A percentile compares a stretch with the other conserved stretches of the same genome.
phyloP scores from a whole-genome alignment of 208 protist genomes.

The Leishmania tropica region DNA sequence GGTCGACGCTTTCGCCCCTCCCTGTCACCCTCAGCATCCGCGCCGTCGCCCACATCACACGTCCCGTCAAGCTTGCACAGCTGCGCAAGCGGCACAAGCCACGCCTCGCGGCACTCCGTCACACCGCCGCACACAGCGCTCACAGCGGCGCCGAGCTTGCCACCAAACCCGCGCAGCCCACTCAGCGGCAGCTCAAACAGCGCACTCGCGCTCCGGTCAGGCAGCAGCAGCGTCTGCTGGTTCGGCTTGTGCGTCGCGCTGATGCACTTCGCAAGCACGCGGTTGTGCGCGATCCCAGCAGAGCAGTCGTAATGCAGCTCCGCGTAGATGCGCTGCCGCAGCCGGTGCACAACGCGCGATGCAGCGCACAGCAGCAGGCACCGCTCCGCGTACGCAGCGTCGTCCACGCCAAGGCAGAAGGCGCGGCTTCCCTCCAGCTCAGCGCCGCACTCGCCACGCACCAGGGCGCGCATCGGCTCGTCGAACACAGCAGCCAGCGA shows the following conservation, averaged over 20 bases:
- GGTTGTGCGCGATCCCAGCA: slow-evolving; percentile 86
- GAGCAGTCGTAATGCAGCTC: slow-evolving; percentile 85
- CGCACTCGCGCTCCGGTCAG: slow-evolving; percentile 52
- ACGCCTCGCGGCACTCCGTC: slow-evolving; percentile 52
- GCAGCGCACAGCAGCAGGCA: slow-evolving; percentile 68
- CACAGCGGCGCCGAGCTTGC: slow-evolving; percentile 82
- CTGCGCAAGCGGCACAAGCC: slow-evolving; percentile 42
- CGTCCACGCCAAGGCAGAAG: slow-evolving; percentile 31
- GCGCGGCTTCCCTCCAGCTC: slow-evolving; percentile 34
- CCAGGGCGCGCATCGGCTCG: slow-evolving; percentile 49
- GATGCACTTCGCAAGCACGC: slow-evolving; percentile 82
- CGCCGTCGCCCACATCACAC: slow-evolving; percentile 8
- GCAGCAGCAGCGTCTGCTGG: slow-evolving; percentile 81
- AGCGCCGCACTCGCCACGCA: slow-evolving; percentile 25
- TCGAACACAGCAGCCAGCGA: slow-evolving; percentile 58
- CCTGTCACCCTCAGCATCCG: slow-evolving; percentile 12
- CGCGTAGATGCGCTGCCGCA: slow-evolving; percentile 38
- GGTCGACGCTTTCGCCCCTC: slow-evolving; percentile 79
- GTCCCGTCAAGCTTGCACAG: slow-evolving; percentile 14
- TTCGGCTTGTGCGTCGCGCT: slow-evolving; percentile 83
- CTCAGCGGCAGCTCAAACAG: slow-evolving; percentile 43
- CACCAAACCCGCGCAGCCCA: slow-evolving; percentile 50
- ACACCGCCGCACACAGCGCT: slow-evolving; percentile 40
- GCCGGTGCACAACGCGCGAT: slow-evolving; percentile 20
- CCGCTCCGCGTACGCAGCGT: slow-evolving; percentile 37